Evolutionary conservation across 2,329 filamentous ascomycete species (phyloP).

Genomic region (Fusarium incarnatum): DNA sequence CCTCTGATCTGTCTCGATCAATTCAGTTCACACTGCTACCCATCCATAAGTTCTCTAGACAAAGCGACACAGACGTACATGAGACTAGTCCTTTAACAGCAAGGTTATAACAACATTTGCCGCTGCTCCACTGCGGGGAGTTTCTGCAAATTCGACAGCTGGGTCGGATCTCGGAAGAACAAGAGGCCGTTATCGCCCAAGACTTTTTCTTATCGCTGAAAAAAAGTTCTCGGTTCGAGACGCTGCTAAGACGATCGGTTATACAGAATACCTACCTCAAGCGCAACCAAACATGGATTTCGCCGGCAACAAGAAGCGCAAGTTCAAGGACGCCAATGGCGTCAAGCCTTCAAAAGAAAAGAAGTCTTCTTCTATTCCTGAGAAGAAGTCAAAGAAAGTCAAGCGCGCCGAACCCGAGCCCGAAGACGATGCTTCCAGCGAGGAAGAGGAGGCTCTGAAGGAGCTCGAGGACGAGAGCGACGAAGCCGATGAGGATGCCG

Average conservation of each 20-base stretch:
- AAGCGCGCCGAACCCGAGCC: constrained; percentile 52
- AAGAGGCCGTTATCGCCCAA: constrained; percentile 36
- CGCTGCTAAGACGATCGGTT: constrained; percentile 19
- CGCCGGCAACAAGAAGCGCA: constrained; percentile 59
- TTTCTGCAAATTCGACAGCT: constrained; percentile 2
- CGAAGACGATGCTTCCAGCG: constrained; percentile 44
- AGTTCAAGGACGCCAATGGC: constrained; percentile 53
- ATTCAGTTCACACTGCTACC: constrained; percentile 12
- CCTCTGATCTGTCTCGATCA: constrained; percentile 3
- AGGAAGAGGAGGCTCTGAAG: constrained; percentile 46
- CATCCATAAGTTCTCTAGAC: neutral
- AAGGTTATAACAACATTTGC: constrained; percentile 36
- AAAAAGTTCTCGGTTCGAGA: constrained; percentile 43
- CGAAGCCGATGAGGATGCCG: constrained; percentile 49
- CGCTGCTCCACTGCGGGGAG: constrained; percentile 40
- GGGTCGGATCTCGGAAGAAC: constrained; percentile 30
- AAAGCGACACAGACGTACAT: neutral
- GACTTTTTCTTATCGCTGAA: constrained; percentile 45
- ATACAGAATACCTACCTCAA: constrained; percentile 24
- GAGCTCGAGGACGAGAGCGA: constrained; percentile 43
- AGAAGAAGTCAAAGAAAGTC: constrained; percentile 58
- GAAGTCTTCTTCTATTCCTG: constrained; percentile 40
- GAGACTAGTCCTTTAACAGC: constrained; percentile 30
- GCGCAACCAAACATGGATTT: constrained; percentile 50
- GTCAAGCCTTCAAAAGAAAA: constrained; percentile 44